Evolutionary conservation across 2,329 filamentous ascomycete species (phyloP), one percentile per base, ranked within the genome.

Genomic region (Exophiala lecanii-corni): DNA sequence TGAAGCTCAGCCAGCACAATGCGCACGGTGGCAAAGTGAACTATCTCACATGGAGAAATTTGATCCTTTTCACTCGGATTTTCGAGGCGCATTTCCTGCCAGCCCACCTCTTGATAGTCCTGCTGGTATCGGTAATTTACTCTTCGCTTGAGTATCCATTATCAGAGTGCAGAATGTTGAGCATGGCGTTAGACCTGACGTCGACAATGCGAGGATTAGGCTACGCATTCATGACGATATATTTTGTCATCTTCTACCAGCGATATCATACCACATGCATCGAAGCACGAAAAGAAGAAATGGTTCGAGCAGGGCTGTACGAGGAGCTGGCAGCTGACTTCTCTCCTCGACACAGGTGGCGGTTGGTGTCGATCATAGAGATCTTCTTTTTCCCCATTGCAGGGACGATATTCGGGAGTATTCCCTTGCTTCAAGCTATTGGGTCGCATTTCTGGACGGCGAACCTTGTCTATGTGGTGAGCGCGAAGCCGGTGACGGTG

Each of bases 71-170:
- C 57, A 79, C 83, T 58, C 76, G 83, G 13, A 66, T 86, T n/a
- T 86, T 83, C 55, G 82, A 86, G 60, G 82, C 82, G 0, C 82
- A 86, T 60, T 86, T 86, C 59, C 66, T 86, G 17, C 81, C 82
- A 0, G 73, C 80, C 12, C 82, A 86, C 55, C 79, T 79, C 66
- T 77, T 75, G 5, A 76, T 84, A 34, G 68, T 84, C 19, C 70
- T 86, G 18, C 55, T 84, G 32, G 72, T 78, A 2, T 82, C 80
- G 0, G 74, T 76, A 1, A 55, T 84, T 3, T 86, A 80, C 60
- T 65, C 72, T 28, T 71, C 72, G 57, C 65, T 78, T 21, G 74
- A 10, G 69, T 77, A 43, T 68, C 68, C 46, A 63, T 67, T 39
- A 62, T 67, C 17, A 65, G 75, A 36, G n/a, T 51, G 35, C 68